Conservation (phyloP, 106 monocot genomes). For the Triglochin maritima region DNA sequence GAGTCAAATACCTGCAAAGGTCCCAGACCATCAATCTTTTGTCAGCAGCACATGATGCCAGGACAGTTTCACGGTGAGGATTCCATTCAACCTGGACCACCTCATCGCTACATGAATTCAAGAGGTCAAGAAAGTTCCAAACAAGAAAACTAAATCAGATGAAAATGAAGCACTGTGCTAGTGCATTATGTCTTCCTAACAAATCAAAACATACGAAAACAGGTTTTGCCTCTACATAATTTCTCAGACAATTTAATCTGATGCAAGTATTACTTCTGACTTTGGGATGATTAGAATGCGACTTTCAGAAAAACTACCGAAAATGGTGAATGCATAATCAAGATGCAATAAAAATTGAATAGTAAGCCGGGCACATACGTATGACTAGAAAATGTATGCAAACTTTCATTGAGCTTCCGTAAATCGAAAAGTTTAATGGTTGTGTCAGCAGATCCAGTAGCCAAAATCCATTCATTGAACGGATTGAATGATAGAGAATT, state of each 20-base stretch:
- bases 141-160: not conserved
- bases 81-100: constrained; percentile 95
- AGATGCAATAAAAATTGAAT: not conserved
- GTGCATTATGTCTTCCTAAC: too few species aligned
- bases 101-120: constrained; percentile 32
- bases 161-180: not conserved
- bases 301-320: too few species aligned
- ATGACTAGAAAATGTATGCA: constrained; percentile 84
- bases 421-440: constrained; percentile 79
- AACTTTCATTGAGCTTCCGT: constrained; percentile 48
- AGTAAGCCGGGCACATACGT: constrained; percentile 29
- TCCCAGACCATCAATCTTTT: constrained; percentile 90
- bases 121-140: not conserved
- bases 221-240: too few species aligned
- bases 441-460: constrained; percentile 81
- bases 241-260: too few species aligned
- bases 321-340: too few species aligned
- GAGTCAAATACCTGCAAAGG: constrained; percentile 45
- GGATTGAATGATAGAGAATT: constrained; percentile 81
- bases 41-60: constrained; percentile 84
- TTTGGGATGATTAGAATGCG: too few species aligned
- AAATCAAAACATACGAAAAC: too few species aligned
- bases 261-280: too few species aligned
- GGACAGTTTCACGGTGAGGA: constrained; percentile 75
- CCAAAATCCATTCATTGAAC: constrained; percentile 89